A percentile compares a stretch with the other conserved stretches of the same genome.
phyloP scores from a whole-genome alignment of 768 basidiomycete genomes.

The Collybiopsis confluens region DNA sequence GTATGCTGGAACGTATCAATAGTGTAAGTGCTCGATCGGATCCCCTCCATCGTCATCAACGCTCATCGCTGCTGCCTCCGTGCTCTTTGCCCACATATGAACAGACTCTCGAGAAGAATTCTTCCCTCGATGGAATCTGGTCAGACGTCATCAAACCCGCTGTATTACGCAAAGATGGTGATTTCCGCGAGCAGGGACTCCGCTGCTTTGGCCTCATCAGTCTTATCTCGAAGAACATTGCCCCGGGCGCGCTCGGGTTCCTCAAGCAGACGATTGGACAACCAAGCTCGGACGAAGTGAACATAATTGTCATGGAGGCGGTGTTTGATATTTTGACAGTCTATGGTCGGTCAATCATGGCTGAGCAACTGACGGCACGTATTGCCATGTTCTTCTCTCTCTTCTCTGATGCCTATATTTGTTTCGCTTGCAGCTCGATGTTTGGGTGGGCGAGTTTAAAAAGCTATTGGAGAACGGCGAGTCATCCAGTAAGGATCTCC shows the following conservation, averaged over 20 bases:
- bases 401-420: background rate
- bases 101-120: constrained; percentile 44
- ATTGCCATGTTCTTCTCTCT: background rate
- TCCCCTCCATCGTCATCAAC: too few species aligned
- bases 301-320: constrained; percentile 68
- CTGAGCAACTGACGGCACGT: constrained; percentile 28
- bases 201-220: constrained; percentile 3
- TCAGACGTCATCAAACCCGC: constrained; percentile 14
- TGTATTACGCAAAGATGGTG: constrained; percentile 4
- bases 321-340: constrained; percentile 87
- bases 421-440: constrained; percentile 38
- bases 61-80: too few species aligned
- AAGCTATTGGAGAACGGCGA: constrained; percentile 46
- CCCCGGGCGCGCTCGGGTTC: background rate
- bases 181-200: background rate
- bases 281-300: constrained; percentile 48
- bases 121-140: constrained; percentile 54
- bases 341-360: constrained; percentile 61
- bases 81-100: too few species aligned
- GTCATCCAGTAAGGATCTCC: constrained; percentile 35
- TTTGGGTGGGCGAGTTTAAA: constrained; percentile 44
- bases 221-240: background rate
- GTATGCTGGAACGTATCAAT: constrained; percentile 67
- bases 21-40: constrained; percentile 38
- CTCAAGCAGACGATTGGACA: constrained; percentile 1